A percentile compares a stretch with the other conserved stretches of the same genome.
Conservation (phyloP, 2,329 filamentous ascomycete genomes). For the Sporothrix luriei region DNA sequence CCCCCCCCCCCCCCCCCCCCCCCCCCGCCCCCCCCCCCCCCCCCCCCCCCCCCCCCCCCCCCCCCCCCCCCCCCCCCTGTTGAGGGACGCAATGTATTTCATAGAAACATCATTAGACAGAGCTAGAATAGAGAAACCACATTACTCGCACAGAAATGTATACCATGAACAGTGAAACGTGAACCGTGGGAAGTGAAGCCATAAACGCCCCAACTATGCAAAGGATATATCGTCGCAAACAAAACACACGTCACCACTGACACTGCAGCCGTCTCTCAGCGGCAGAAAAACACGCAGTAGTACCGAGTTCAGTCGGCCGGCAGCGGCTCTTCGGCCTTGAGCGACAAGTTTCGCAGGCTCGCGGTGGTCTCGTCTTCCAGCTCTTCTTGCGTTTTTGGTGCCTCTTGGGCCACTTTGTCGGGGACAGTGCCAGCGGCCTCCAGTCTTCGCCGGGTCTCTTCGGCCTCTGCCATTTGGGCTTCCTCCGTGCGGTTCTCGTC, state of each 20-base stretch:
- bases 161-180: neutral
- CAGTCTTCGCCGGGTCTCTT: conserved; percentile 53
- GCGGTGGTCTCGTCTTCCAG: conserved; percentile 32
- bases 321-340: conserved; percentile 39
- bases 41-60: no score
- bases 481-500: conserved; percentile 50
- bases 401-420: neutral
- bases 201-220: conserved; percentile 26
- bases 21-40: no score
- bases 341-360: conserved; percentile 43
- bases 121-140: neutral
- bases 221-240: conserved; percentile 25
- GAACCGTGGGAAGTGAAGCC: neutral
- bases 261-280: neutral
- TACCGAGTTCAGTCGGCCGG: neutral
- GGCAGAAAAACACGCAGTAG: neutral
- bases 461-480: conserved; percentile 48
- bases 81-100: neutral
- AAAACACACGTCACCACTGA: neutral
- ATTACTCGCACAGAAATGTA: neutral
- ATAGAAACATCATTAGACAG: conserved; percentile 2
- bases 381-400: neutral
- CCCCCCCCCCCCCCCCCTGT: no score
- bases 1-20: no score
- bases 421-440: conserved; percentile 49